Conservation (phyloP, 2,329 filamentous ascomycete species). For the Esteya vermicola region DNA sequence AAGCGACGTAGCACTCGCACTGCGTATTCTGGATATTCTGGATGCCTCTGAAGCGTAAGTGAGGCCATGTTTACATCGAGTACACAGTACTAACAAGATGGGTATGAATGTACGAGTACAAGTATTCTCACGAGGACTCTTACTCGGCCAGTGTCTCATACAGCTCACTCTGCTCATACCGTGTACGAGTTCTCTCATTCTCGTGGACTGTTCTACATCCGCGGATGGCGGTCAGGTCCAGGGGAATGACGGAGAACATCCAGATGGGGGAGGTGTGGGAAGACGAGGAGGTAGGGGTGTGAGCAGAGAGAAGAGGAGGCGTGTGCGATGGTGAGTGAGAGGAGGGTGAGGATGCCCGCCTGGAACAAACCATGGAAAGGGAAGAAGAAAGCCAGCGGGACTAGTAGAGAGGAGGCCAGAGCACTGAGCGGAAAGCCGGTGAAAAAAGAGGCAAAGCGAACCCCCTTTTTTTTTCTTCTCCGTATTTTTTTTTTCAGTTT, state of each 20-base stretch:
- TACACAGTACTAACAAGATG: too few relatives aligned
- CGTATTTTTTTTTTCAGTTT: neutral
- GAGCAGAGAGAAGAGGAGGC: neutral
- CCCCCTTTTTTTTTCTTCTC: neutral
- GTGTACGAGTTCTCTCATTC: neutral
- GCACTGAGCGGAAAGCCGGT: neutral
- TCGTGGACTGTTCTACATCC: neutral
- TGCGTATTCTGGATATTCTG: too few relatives aligned
- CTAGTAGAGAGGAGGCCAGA: neutral
- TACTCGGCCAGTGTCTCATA: too few relatives aligned
- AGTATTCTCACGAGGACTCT: too few relatives aligned
- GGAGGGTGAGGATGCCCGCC: constrained; percentile 1
- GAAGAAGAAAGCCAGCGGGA: neutral
- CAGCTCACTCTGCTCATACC: neutral
- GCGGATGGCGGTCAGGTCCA: constrained; percentile 9
- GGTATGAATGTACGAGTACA: too few relatives aligned
- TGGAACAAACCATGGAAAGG: constrained; percentile 6
- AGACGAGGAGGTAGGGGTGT: neutral
- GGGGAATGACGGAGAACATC: constrained; percentile 5
- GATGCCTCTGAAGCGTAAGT: neutral
- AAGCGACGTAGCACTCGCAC: too few relatives aligned
- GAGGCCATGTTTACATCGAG: neutral
- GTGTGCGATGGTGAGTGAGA: neutral
- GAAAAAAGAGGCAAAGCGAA: neutral
- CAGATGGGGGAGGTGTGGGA: neutral